phyloP scores from a whole-genome alignment of 140 eudicot species.

The Erigeron philadelphicus region DNA sequence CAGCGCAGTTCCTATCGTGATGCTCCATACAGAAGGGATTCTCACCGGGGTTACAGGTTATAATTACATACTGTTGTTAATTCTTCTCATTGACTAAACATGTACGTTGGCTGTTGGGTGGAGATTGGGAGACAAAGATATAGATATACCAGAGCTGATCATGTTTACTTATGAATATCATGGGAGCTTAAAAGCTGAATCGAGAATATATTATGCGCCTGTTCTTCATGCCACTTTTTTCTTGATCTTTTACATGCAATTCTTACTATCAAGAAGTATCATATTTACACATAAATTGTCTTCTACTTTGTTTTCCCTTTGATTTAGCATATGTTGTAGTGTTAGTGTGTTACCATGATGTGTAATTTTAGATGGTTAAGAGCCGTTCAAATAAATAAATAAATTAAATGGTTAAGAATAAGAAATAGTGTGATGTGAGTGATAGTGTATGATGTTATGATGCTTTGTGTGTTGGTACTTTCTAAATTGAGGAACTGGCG shows the following conservation, averaged over 20 bases:
- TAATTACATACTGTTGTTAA: slow-evolving; percentile 24
- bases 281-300: not conserved
- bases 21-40: slow-evolving; percentile 92
- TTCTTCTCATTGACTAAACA: slow-evolving; percentile 23
- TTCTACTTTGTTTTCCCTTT: slow-evolving; percentile 1
- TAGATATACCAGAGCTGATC: slow-evolving; percentile 8
- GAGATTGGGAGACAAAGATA: slow-evolving; percentile 21
- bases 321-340: not conserved
- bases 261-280: not conserved
- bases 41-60: slow-evolving; percentile 89
- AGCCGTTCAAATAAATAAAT: too few relatives aligned
- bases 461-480: not conserved
- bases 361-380: too few relatives aligned
- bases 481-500: not conserved
- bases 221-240: not conserved
- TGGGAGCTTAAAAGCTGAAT: slow-evolving; percentile 3
- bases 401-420: too few relatives aligned
- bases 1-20: slow-evolving; percentile 87
- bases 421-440: too few relatives aligned
- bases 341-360: not conserved
- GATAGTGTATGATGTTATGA: not conserved
- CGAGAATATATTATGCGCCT: not conserved
- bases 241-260: not conserved
- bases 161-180: not conserved
- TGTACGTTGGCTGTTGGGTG: slow-evolving; percentile 28